A percentile compares a stretch with the other conserved stretches of the same genome.
phyloP scores from a whole-genome alignment of 202 grass and related monocot species.

The Carex arenaria region DNA sequence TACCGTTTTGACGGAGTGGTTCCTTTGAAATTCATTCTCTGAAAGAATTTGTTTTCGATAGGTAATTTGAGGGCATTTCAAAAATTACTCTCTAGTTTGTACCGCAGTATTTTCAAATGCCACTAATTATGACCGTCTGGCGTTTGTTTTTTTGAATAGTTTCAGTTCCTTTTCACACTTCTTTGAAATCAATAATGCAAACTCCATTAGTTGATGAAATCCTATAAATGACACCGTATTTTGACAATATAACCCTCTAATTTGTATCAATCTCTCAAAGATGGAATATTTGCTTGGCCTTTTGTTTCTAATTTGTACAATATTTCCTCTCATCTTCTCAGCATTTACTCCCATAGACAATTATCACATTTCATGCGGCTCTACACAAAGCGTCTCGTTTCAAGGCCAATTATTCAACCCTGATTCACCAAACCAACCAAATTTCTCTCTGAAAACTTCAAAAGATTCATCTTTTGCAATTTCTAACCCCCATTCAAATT shows the following conservation, averaged over 20 bases:
- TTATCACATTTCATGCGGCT: conserved; percentile 19
- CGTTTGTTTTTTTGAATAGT: neutral
- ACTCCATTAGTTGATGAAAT: neutral
- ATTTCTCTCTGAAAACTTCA: conserved; percentile 18
- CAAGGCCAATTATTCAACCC: conserved; percentile 21
- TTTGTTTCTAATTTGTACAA: conserved; percentile 2
- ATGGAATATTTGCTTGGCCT: conserved; percentile 9
- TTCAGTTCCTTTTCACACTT: neutral
- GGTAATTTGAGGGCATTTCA: neutral
- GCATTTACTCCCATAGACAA: conserved; percentile 21
- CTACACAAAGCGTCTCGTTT: conserved; percentile 12
- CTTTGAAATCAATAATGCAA: neutral
- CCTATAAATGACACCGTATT: neutral
- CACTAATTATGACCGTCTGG: neutral
- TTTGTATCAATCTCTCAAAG: neutral
- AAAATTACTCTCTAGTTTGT: neutral
- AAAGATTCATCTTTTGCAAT: conserved; percentile 15
- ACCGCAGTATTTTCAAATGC: neutral
- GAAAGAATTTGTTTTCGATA: neutral
- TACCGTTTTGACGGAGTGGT: neutral
- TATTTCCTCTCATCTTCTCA: conserved; percentile 6
- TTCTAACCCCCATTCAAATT: conserved; percentile 3
- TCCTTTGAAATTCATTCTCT: neutral
- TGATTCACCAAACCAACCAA: conserved; percentile 14
- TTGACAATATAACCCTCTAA: neutral